These are phyloP conservation scores for Asterella californica DNA, from an alignment of 225 moss, liverwort and hornwort species.

Conservation along the genomic window DNA sequence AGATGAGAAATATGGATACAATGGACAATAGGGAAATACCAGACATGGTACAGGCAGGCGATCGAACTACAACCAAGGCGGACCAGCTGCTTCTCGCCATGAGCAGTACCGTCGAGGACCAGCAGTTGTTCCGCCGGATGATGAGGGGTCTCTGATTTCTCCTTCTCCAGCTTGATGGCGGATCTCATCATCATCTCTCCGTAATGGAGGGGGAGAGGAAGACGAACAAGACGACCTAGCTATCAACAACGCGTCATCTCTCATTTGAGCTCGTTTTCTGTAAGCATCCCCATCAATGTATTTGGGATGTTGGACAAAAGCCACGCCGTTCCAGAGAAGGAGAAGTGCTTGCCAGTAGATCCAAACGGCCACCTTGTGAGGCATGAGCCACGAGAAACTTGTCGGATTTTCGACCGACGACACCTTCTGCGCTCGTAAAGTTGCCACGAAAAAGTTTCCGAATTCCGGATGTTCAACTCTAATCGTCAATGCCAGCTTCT, in stretches of 20 bases:
- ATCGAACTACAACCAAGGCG: slow-evolving; percentile 54
- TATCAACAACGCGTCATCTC: slow-evolving; percentile 22
- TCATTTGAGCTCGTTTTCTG: slow-evolving; percentile 51
- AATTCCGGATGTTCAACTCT: slow-evolving; percentile 67
- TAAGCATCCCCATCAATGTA: slow-evolving; percentile 62
- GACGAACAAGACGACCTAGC: not conserved
- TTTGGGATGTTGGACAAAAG: slow-evolving; percentile 77
- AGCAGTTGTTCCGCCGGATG: not conserved
- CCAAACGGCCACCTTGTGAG: slow-evolving; percentile 83
- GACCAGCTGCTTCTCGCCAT: slow-evolving; percentile 67
- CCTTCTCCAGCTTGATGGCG: not conserved
- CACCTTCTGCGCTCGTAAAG: slow-evolving; percentile 65
- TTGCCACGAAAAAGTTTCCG: slow-evolving; percentile 72
- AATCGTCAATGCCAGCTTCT: slow-evolving; percentile 65
- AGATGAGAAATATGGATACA: too few species aligned
- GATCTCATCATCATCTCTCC: not conserved
- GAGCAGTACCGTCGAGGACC: slow-evolving; percentile 50
- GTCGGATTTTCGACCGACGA: slow-evolving; percentile 43
- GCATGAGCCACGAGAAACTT: slow-evolving; percentile 85
- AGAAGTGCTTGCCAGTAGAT: slow-evolving; percentile 90
- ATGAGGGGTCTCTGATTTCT: not conserved
- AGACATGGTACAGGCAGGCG: too few species aligned
- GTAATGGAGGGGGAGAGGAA: not conserved
- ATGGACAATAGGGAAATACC: too few species aligned
- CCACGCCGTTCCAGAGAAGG: slow-evolving; percentile 76